Percentiles rank a stretch among this genome's conserved stretches.
phyloP scores from a whole-genome alignment of 2,329 filamentous ascomycete genomes.

The Cladosporium sp. region DNA sequence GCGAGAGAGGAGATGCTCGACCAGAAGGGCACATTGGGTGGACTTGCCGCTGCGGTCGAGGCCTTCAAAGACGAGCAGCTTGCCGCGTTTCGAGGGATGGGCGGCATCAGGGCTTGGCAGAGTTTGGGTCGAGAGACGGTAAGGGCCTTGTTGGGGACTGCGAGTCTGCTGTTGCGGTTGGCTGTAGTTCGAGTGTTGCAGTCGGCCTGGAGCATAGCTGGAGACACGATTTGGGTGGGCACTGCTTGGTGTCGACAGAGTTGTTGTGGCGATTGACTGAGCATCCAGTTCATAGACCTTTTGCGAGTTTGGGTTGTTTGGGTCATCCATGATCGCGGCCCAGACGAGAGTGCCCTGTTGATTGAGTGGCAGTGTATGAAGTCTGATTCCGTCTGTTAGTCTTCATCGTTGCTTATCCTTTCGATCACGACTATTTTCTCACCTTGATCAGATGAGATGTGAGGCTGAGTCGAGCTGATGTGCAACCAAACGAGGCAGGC shows the following conservation, averaged over 20 bases:
- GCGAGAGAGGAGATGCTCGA: conserved; percentile 52
- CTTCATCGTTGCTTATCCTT: neutral
- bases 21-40: conserved; percentile 76
- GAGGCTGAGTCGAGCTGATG: conserved; percentile 13
- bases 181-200: conserved; percentile 4
- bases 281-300: conserved; percentile 21
- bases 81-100: conserved; percentile 50
- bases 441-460: conserved; percentile 8
- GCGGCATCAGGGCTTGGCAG: neutral
- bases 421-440: neutral
- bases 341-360: neutral
- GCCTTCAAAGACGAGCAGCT: conserved; percentile 82
- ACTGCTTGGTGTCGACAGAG: conserved; percentile 2
- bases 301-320: neutral
- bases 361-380: neutral
- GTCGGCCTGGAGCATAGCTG: conserved; percentile 20
- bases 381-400: neutral
- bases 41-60: conserved; percentile 90
- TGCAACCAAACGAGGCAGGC: neutral
- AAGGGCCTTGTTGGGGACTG: conserved; percentile 20
- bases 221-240: conserved; percentile 16
- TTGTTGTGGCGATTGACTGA: conserved; percentile 19
- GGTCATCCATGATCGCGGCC: conserved; percentile 16
- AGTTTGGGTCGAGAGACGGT: conserved; percentile 21
- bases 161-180: neutral